Evolutionary conservation across 208 protist species (phyloP), one percentile per base, ranked within the genome.

Genomic region (Endotrypanum monterogeii): DNA sequence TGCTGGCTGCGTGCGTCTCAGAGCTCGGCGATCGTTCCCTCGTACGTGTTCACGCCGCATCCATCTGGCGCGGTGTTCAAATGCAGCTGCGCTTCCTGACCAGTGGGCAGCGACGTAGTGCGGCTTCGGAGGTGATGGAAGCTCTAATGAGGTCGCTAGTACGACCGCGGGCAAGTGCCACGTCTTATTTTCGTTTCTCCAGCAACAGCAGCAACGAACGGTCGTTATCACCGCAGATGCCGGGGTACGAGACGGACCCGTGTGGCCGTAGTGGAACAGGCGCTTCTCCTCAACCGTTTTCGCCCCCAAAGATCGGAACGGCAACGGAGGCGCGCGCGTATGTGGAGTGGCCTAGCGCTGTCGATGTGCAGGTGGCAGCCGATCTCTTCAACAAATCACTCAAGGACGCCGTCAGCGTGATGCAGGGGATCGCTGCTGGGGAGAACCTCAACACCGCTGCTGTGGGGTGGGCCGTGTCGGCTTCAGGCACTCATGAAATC

Each of bases 1-100:
- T 90, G 30, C 85, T 93, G 25, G 78, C 74, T 9, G 85, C 80
- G 9, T 87, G 78, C 32, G 56, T 91, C 39, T 35, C 71, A 51
- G 78, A 82, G 16, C 78, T 80, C 5, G 83, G 87, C 51, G 63
- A 78, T 30, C 69, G 76, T 20, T 8, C 18, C 11, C 30, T 67
- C 0, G 50, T 55, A 14, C 73, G 71, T 20, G 8, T 16, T 7
- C 71, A 78, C 37, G 68, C 76, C 51, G 41, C 46, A 16, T 32
- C 73, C 32, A 44, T 74, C 20, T 61, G 68, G 28, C 48, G 52
- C 14, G 63, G 58, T 12, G 69, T 51, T 37, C 65, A 70, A 20
- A 46, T 57, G 30, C 79, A 76, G 79, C 69, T 80, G 28, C 57
- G 65, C 44, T 73, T 75, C 54, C 12, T 83, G 44, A 82, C 78